Evolutionary conservation across 2,329 filamentous ascomycete genomes (phyloP).

Genomic region (Ustilaginoidea virens): DNA sequence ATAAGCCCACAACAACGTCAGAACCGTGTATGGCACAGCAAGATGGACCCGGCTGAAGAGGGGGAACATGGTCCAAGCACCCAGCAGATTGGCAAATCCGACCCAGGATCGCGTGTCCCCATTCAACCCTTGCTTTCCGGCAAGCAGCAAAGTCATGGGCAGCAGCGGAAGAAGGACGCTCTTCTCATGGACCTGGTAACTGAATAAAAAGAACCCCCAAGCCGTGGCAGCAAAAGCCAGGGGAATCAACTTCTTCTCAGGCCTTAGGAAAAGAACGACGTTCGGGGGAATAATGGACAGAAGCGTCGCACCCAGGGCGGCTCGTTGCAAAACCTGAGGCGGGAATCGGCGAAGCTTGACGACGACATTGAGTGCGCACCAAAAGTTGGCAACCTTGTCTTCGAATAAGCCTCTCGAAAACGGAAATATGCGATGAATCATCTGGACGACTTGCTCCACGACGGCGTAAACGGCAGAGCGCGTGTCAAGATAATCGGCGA

Average conservation of each 20-base stretch:
- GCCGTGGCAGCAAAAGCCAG: slow-evolving; percentile 69
- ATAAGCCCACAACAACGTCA: slow-evolving; percentile 82
- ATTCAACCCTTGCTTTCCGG: slow-evolving; percentile 60
- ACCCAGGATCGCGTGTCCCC: slow-evolving; percentile 76
- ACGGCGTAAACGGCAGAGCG: slow-evolving; percentile 59
- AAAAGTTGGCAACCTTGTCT: slow-evolving; percentile 97
- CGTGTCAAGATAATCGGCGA: slow-evolving; percentile 44
- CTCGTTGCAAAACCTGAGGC: slow-evolving; percentile 54
- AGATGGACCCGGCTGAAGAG: slow-evolving; percentile 75
- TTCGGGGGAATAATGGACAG: slow-evolving; percentile 67
- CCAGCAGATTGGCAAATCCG: slow-evolving; percentile 85
- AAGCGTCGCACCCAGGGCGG: slow-evolving; percentile 61
- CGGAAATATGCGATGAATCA: slow-evolving; percentile 85
- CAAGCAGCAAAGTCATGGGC: slow-evolving; percentile 81
- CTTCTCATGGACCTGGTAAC: slow-evolving; percentile 97
- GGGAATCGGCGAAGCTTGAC: slow-evolving; percentile 74
- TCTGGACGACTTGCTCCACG: slow-evolving; percentile 65
- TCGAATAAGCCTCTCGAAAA: slow-evolving; percentile 94
- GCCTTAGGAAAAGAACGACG: slow-evolving; percentile 61
- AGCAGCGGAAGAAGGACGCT: slow-evolving; percentile 83
- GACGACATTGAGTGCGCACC: slow-evolving; percentile 83
- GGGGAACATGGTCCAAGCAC: slow-evolving; percentile 87
- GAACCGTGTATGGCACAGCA: slow-evolving; percentile 66
- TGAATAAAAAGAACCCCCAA: slow-evolving; percentile 97
- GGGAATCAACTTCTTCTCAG: slow-evolving; percentile 62